Evolutionary conservation across 2,329 filamentous ascomycete genomes (phyloP).

Genomic region (Aaosphaeria pasadenensis): DNA sequence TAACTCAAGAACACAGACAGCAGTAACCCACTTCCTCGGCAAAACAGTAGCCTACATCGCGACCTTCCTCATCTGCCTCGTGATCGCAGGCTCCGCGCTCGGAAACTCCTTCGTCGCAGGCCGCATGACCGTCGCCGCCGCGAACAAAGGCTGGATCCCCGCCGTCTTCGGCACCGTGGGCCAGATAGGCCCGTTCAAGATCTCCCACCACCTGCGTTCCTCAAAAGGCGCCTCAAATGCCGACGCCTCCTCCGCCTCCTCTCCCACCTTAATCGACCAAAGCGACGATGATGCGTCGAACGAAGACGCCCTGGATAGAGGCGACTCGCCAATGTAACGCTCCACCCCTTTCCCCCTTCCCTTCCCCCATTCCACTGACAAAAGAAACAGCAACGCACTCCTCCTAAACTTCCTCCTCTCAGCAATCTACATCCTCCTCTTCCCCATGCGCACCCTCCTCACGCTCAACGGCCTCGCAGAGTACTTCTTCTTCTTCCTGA

Average conservation of each 20-base stretch:
- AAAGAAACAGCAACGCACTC: slow-evolving; percentile 24
- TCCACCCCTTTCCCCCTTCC: neutral
- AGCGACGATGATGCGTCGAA: too few species aligned
- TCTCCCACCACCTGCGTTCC: slow-evolving; percentile 5
- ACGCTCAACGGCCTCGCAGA: slow-evolving; percentile 46
- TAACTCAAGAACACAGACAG: slow-evolving; percentile 16
- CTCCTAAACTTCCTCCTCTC: slow-evolving; percentile 39
- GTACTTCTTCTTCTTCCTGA: slow-evolving; percentile 64
- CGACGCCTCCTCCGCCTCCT: neutral
- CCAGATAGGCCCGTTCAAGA: slow-evolving; percentile 24
- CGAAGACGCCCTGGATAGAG: slow-evolving; percentile 26
- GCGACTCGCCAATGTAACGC: slow-evolving; percentile 33
- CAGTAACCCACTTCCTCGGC: slow-evolving; percentile 51
- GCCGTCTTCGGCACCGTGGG: slow-evolving; percentile 23
- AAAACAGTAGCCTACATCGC: slow-evolving; percentile 52
- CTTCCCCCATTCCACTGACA: neutral
- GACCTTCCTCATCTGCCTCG: slow-evolving; percentile 55
- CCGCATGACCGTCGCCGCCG: slow-evolving; percentile 61
- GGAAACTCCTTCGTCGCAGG: slow-evolving; percentile 64
- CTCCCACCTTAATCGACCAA: too few species aligned
- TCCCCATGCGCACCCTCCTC: slow-evolving; percentile 60
- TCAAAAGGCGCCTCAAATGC: slow-evolving; percentile 1
- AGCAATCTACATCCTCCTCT: slow-evolving; percentile 58
- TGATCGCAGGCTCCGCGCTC: slow-evolving; percentile 60
- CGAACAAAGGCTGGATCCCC: slow-evolving; percentile 34